Conservation (phyloP, 805 yeast genomes). For the Barnettozyma botsteinii region DNA sequence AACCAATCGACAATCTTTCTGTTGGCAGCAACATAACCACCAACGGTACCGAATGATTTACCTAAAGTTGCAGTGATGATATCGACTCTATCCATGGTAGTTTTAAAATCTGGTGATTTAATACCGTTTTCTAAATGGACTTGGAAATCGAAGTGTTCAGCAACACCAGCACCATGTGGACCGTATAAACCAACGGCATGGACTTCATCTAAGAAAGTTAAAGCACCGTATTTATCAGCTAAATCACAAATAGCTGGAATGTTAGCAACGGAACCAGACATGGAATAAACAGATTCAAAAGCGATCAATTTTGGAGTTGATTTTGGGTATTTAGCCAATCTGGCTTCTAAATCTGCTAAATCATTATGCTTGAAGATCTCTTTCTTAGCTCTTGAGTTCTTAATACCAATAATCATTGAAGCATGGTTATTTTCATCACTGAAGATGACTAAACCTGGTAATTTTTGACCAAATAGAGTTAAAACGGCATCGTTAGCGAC, state of each 20-base stretch:
- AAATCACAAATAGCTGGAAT: conserved; percentile 88
- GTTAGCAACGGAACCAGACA: conserved; percentile 97
- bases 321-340: conserved; percentile 73
- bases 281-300: conserved; percentile 94
- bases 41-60: conserved; percentile 94
- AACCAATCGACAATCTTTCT: conserved; percentile 86
- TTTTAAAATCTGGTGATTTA: conserved; percentile 42
- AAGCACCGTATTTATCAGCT: conserved; percentile 96
- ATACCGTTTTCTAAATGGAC: conserved; percentile 68
- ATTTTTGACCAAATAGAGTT: conserved; percentile 83
- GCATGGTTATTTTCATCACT: conserved; percentile 95
- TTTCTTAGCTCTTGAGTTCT: conserved; percentile 82
- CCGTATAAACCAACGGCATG: conserved; percentile 99
- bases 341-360: conserved; percentile 72
- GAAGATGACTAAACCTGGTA: conserved; percentile 85
- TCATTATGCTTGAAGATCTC: conserved; percentile 92
- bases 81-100: conserved; percentile 86
- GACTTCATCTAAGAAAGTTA: conserved; percentile 96
- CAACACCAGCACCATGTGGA: conserved; percentile 99
- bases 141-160: conserved; percentile 90
- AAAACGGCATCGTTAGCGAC: conserved; percentile 96
- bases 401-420: conserved; percentile 94
- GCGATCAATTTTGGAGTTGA: conserved; percentile 93
- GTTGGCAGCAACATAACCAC: conserved; percentile 95
- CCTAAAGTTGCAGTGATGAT: conserved; percentile 97